These are phyloP conservation scores for Parathielavia hyrcaniae DNA, from an alignment of 495 filamentous ascomycete species.

Conservation along the genomic window DNA sequence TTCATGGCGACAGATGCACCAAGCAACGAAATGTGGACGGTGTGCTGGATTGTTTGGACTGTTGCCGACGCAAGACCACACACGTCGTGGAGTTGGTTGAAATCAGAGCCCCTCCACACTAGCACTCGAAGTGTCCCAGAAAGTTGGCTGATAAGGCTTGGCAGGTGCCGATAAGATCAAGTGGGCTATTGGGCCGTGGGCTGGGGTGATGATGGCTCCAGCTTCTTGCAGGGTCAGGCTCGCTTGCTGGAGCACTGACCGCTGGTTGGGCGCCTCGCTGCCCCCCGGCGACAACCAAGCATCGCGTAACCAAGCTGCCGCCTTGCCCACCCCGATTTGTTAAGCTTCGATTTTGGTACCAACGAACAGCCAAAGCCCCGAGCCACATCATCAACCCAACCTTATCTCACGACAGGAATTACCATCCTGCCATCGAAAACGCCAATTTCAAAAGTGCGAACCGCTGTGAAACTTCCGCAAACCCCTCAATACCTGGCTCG, in stretches of 20 bases:
- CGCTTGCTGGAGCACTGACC: slow-evolving; percentile 21
- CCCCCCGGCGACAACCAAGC: slow-evolving; percentile 35
- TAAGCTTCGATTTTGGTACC: slow-evolving; percentile 25
- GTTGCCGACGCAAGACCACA: neutral
- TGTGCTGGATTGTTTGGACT: neutral
- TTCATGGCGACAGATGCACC: slow-evolving; percentile 57
- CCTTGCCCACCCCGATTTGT: slow-evolving; percentile 22
- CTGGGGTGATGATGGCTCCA: neutral
- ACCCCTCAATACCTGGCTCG: neutral
- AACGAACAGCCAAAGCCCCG: slow-evolving; percentile 8
- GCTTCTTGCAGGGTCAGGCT: slow-evolving; percentile 7
- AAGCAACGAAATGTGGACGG: neutral
- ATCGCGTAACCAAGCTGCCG: slow-evolving; percentile 39
- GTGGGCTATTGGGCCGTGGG: neutral
- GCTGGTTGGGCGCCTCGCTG: slow-evolving; percentile 28
- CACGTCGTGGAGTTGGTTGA: too few relatives aligned
- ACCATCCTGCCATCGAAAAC: neutral
- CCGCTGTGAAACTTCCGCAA: neutral
- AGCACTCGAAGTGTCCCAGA: too few relatives aligned
- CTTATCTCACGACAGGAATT: neutral
- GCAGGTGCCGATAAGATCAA: too few relatives aligned
- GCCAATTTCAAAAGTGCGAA: neutral
- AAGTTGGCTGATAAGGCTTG: too few relatives aligned
- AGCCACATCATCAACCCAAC: slow-evolving; percentile 4
- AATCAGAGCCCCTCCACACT: too few relatives aligned